Evolutionary conservation across 352 stramenopile genomes (phyloP), one percentile per base, ranked within the genome.

Genomic region (Phytophthora multivora): DNA sequence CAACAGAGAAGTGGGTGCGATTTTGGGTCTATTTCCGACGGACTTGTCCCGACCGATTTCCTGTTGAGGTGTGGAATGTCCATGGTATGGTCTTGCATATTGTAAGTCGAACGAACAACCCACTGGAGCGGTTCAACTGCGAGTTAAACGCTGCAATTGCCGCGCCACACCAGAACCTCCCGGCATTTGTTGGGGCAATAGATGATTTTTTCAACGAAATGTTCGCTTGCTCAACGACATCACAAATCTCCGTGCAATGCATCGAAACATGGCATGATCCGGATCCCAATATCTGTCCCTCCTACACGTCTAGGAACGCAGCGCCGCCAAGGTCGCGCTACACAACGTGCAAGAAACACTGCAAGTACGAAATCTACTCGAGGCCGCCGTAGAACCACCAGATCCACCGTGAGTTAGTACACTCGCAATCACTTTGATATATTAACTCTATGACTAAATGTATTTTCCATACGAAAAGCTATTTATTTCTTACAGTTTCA

Each of bases 81-180:
- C 25, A 51, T 9, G 23, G 25, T 5, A 39, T 38, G 15, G 25
- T 39, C 1, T 26, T 38, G 8, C 5, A 38, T 13, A 12, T 51
- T 11, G 7, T 40, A 1, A 51, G 28, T 9, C 7, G n/a, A 18
- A 51, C 43, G 15, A 51, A 51, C 25, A 51, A 51, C n/a, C 43
- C 12, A 26, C 26, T 51, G 8, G 45, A 51, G 28, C 4, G 45
- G 13, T 40, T 51, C 45, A 51, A 51, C n/a, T 16, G 45, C 5
- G 45, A 51, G 10, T 13, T 51, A 3, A 51, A 51, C 4, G 26
- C 45, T 18, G 45, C 45, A 7, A 51, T 40, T 19, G 8, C 45
- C 18, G 6, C 19, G 12, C 11, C 41, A 33, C 41, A 48, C 13
- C 21, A 8, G 4, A 48, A 25, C 21, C 4, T 33, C 2, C 10